Evolutionary conservation across 371 early-diverging fungal species (phyloP), one percentile per base, ranked within the genome.

Genomic region (Nematocida minor): DNA sequence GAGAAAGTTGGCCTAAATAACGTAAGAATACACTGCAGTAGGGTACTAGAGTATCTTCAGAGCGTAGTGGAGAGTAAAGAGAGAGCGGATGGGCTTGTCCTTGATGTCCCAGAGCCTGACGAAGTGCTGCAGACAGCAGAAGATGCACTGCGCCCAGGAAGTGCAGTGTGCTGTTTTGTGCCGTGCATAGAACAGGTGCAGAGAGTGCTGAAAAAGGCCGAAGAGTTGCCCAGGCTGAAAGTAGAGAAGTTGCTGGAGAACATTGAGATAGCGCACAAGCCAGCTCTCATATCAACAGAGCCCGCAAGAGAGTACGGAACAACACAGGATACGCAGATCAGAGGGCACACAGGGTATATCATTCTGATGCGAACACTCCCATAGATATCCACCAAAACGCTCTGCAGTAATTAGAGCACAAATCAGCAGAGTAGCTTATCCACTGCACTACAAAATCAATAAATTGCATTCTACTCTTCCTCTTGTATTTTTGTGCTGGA

Each of bases 141-240:
- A n/a, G 18, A 32, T 25, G 29, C 40, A 25, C 20, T 81, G 6
- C n/a, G 40, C 7, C 6, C 55, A 32, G n/a, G 16, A 22, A 79
- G 81, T 6, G 44, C 40, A 34, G 29, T 81, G 27, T 34, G 22
- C n/a, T 46, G 55, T 4, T 81, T 81, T 66, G 48, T 81, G 7
- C 81, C 81, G 36, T 69, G 69, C 62, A 64, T 78, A 46, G 70
- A 81, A 40, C 81, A 81, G 53, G 67, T 79, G 4, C 63, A 64
- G 38, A 38, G 67, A 42, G 55, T 66, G 9, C 4, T 69, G 31
- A 9, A 68, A 25, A 36, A 1, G 36, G 9, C 49, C 16, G 51
- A 66, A 9, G 9, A 36, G 4, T 7, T 60, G 4, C 60, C 66
- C 6, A 9, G 11, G 16, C 16, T 74, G n/a, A 2, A 38, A 9